phyloP scores from a whole-genome alignment of 2,329 filamentous ascomycete species.

The Aspergillus clavatus region DNA sequence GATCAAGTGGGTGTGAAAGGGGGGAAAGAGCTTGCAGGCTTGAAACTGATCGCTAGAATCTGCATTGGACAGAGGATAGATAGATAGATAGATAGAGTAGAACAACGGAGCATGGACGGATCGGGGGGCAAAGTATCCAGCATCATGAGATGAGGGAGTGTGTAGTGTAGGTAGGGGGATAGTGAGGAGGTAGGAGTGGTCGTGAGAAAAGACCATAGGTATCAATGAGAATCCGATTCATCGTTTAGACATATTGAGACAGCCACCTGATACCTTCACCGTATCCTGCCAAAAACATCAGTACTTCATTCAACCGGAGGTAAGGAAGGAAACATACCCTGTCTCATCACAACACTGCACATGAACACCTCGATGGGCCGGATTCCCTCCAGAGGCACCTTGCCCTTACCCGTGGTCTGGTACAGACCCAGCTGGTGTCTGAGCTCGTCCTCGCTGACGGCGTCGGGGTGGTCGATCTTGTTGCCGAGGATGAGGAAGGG shows the following conservation, averaged over 20 bases:
- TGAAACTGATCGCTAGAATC: not conserved
- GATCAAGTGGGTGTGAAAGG: not conserved
- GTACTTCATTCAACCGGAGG: not conserved
- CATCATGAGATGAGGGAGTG: too few relatives aligned
- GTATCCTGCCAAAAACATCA: conserved; percentile 53
- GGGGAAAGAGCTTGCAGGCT: not conserved
- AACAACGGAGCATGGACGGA: too few relatives aligned
- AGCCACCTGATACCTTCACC: conserved; percentile 88
- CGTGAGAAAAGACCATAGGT: not conserved
- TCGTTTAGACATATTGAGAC: conserved; percentile 76
- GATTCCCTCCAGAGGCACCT: conserved; percentile 86
- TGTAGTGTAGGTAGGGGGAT: too few relatives aligned
- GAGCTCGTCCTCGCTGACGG: conserved; percentile 91
- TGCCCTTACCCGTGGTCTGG: conserved; percentile 95
- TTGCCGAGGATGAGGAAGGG: conserved; percentile 96
- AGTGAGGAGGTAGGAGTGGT: not conserved
- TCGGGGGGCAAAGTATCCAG: too few relatives aligned
- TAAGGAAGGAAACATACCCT: conserved; percentile 54
- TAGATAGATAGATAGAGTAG: too few relatives aligned
- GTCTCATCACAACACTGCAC: conserved; percentile 98
- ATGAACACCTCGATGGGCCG: conserved; percentile 96
- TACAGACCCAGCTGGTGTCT: conserved; percentile 88
- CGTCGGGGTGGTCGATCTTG: conserved; percentile 98
- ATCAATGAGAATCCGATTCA: not conserved
- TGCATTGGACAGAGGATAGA: not conserved